These are phyloP conservation scores for Ceratobasidium sp. DNA, from an alignment of 1,284 basidiomycete genomes.

Conservation along the genomic window DNA sequence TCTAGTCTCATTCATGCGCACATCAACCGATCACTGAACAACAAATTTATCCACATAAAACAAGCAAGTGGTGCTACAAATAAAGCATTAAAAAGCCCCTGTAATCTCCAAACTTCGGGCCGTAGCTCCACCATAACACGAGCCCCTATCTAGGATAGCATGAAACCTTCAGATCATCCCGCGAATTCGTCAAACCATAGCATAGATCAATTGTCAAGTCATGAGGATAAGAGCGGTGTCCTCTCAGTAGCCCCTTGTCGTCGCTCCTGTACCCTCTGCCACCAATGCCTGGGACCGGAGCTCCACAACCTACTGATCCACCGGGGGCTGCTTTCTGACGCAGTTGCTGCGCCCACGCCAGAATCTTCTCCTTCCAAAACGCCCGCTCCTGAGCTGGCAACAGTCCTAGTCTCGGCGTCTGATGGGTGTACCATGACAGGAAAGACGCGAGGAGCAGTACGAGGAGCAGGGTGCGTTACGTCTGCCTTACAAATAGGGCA, in stretches of 20 bases:
- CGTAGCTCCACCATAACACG: neutral
- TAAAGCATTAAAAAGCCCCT: neutral
- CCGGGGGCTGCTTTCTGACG: neutral
- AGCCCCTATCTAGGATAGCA: conserved; percentile 28
- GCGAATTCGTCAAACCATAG: neutral
- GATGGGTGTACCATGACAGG: conserved; percentile 14
- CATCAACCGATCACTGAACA: neutral
- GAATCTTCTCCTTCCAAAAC: conserved; percentile 10
- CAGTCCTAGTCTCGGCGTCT: conserved; percentile 11
- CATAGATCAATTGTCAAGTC: neutral
- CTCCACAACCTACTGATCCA: neutral
- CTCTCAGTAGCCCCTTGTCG: conserved; percentile 23
- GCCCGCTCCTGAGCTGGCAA: conserved; percentile 5
- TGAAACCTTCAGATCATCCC: neutral
- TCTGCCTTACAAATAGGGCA: conserved; percentile 55
- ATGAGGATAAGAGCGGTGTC: conserved; percentile 35
- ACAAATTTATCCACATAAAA: conserved; percentile 32
- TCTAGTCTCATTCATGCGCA: neutral
- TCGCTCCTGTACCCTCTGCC: conserved; percentile 32
- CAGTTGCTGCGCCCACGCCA: conserved; percentile 4
- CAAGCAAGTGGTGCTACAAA: conserved; percentile 17
- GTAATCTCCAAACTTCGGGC: neutral
- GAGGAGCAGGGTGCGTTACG: conserved; percentile 48
- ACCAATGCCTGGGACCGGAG: conserved; percentile 6
- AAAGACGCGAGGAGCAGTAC: conserved; percentile 7